Conservation (phyloP, 2,329 filamentous ascomycete genomes). For the Fusarium nematophilum region DNA sequence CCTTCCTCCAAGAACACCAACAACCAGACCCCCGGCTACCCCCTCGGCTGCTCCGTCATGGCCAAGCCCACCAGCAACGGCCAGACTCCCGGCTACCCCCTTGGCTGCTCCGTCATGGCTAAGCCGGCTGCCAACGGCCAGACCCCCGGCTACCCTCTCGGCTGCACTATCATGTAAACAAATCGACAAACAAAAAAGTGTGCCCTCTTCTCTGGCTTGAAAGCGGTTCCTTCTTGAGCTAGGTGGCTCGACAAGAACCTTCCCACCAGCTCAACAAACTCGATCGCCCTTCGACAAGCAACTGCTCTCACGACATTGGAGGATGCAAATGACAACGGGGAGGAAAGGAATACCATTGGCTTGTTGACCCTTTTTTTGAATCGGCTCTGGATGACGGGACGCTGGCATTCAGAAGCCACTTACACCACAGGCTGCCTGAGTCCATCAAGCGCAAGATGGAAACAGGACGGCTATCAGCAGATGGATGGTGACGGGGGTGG, state of each 20-base stretch:
- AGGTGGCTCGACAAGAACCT: not conserved
- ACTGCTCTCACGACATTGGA: conserved; percentile 8
- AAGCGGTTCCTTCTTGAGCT: not conserved
- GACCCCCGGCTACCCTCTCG: conserved; percentile 41
- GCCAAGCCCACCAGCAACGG: conserved; percentile 40
- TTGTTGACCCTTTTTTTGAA: conserved; percentile 21
- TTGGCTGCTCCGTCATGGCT: conserved; percentile 46
- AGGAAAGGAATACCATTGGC: conserved; percentile 23
- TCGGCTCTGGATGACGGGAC: conserved; percentile 37
- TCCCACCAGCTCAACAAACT: not conserved
- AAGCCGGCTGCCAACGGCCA: conserved; percentile 39
- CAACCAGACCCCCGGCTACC: conserved; percentile 42
- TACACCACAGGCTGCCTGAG: conserved; percentile 13
- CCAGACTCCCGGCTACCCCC: conserved; percentile 40
- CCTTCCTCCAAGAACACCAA: conserved; percentile 45
- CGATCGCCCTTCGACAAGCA: not conserved
- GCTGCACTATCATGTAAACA: conserved; percentile 51
- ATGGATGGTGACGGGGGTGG: conserved; percentile 6
- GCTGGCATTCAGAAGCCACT: conserved; percentile 35
- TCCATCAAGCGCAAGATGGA: conserved; percentile 17
- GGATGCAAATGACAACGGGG: conserved; percentile 21
- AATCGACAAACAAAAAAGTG: not conserved
- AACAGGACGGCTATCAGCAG: conserved; percentile 1
- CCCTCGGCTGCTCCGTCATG: conserved; percentile 46
- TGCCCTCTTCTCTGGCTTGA: conserved; percentile 1